Evolutionary conservation across 2,329 filamentous ascomycete genomes (phyloP), one percentile per base, ranked within the genome.

Genomic region (Trichoderma atrobrunneum): DNA sequence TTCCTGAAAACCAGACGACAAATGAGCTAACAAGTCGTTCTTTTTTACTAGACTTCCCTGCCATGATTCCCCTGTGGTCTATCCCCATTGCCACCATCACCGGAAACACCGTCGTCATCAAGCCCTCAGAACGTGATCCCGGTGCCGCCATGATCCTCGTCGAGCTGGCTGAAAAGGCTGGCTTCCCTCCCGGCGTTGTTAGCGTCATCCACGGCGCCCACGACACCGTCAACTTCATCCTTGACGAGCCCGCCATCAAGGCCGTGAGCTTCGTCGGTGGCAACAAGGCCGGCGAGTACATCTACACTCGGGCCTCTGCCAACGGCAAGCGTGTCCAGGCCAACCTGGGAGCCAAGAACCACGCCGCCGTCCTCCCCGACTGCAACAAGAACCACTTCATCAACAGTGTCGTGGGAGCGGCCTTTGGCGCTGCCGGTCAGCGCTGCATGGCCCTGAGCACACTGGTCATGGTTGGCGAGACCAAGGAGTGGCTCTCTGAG

Each of bases 51-150:
- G 91, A 96, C 86, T 96, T 96, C 84, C 93, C 93, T 57, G 93
- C 93, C 77, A 97, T 97, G 93, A 96, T 97, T 81, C 93, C 93
- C 4, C 87, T 97, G n/a, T 97, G 93, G 93, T 94, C 89, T 73
- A 94, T 97, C 74, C 93, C 93, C 51, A 92, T 96, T 77, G 93
- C 93, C 61, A 93, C 93, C 57, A 89, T 95, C 32, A 94, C 92
- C 21, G 93, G 93, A 67, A 97, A 97, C 85, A 95, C 92, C 16
- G 85, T 94, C 72, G 89, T 97, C 76, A 86, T 97, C 77, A 97
- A 97, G 87, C 93, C 93, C 11, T 95, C 93, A 1, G 93, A 97
- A 85, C 90, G 93, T 72, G 93, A 95, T 78, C 93, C 93, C 10
- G 93, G 93, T 73, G 93, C 93, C 11, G 90, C 91, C 78, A 94